These are phyloP conservation scores for Bruguiera gymnorhiza DNA, from an alignment of 345 rosid species.

Conservation along the genomic window DNA sequence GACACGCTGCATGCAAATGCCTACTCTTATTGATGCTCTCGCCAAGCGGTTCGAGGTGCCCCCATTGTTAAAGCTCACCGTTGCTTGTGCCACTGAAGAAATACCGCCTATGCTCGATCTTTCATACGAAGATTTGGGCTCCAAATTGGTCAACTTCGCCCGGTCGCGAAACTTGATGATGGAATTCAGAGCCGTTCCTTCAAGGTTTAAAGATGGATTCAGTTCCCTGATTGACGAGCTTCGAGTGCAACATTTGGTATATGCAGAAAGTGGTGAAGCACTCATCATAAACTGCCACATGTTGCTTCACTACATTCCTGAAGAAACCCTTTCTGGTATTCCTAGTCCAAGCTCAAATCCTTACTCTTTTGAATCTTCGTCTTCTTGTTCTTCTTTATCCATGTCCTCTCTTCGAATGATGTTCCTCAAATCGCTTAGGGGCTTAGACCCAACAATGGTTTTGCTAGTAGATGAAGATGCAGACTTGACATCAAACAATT, in stretches of 20 bases:
- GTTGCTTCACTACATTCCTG: constrained; percentile 76
- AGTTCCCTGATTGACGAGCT: constrained; percentile 61
- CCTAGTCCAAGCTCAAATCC: constrained; percentile 12
- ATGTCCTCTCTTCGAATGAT: constrained; percentile 36
- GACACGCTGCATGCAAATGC: constrained; percentile 97
- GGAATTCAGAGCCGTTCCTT: constrained; percentile 56
- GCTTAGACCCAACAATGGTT: constrained; percentile 62
- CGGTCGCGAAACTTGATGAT: constrained; percentile 58
- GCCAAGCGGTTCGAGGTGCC: constrained; percentile 52
- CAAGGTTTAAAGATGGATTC: constrained; percentile 65
- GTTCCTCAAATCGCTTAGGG: constrained; percentile 61
- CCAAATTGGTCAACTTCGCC: constrained; percentile 65
- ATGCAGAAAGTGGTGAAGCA: constrained; percentile 49
- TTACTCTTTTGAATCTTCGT: constrained; percentile 26
- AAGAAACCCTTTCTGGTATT: constrained; percentile 43
- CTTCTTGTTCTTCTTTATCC: constrained; percentile 12
- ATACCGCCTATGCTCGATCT: constrained; percentile 54
- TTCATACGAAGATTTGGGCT: constrained; percentile 65
- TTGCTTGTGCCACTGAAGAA: constrained; percentile 40
- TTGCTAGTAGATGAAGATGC: constrained; percentile 80
- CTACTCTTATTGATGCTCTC: constrained; percentile 75
- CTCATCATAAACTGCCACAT: constrained; percentile 80
- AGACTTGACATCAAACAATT: constrained; percentile 60
- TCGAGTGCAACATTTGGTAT: constrained; percentile 46
- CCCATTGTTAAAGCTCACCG: constrained; percentile 70